These are phyloP conservation scores for Aureobasidium melanogenum DNA, from an alignment of 2,329 filamentous ascomycete genomes.

Conservation along the genomic window DNA sequence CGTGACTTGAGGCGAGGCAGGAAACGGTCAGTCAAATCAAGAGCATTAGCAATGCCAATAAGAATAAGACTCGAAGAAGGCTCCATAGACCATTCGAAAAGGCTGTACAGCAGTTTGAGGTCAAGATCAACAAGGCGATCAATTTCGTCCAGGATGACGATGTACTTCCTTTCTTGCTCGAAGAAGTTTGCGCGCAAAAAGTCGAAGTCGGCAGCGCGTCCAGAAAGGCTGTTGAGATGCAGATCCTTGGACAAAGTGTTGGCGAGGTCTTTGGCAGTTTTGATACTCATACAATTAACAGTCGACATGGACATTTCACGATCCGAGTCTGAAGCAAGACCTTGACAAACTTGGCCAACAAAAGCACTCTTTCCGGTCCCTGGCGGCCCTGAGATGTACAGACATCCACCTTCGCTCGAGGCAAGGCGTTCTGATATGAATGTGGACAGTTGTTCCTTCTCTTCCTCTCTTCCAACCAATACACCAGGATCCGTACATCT, in stretches of 20 bases:
- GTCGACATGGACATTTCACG: slow-evolving; percentile 58
- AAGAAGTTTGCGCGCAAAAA: slow-evolving; percentile 64
- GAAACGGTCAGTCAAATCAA: slow-evolving; percentile 92
- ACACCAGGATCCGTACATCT: slow-evolving; percentile 66
- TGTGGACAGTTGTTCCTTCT: slow-evolving; percentile 54
- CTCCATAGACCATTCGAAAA: slow-evolving; percentile 95
- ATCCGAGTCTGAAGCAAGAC: slow-evolving; percentile 43
- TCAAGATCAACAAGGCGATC: slow-evolving; percentile 88
- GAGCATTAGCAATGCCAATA: slow-evolving; percentile 89
- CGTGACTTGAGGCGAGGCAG: slow-evolving; percentile 86
- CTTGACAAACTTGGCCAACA: slow-evolving; percentile 66
- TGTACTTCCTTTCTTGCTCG: slow-evolving; percentile 47
- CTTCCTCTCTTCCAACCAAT: slow-evolving; percentile 67
- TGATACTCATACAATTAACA: slow-evolving; percentile 96
- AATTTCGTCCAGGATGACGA: slow-evolving; percentile 92
- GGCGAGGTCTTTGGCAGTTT: slow-evolving; percentile 78
- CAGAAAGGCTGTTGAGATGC: slow-evolving; percentile 48
- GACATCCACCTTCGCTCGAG: slow-evolving; percentile 60
- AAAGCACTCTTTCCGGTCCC: slow-evolving; percentile 96
- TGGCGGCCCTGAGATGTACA: slow-evolving; percentile 92
- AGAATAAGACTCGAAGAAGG: slow-evolving; percentile 71
- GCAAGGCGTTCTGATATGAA: slow-evolving; percentile 62
- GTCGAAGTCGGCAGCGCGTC: slow-evolving; percentile 58
- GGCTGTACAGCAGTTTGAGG: slow-evolving; percentile 75
- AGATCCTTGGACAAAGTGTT: slow-evolving; percentile 65